Conservation (phyloP, 306 rosid species). For the Abrus pulchellus region DNA sequence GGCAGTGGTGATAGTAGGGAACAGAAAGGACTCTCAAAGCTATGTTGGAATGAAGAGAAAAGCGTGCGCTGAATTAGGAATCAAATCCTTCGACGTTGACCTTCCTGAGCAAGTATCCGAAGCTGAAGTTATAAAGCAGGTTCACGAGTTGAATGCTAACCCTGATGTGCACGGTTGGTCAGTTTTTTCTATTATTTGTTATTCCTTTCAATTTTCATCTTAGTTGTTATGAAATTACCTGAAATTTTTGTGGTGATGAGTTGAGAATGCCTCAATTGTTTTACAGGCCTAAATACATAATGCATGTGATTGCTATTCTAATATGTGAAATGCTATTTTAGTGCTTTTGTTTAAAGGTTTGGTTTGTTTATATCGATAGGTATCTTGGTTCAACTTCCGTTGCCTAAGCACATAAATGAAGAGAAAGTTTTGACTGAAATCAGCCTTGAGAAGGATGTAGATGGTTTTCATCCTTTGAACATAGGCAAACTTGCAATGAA, state of each 20-base stretch:
- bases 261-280: not conserved
- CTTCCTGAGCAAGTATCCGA: conserved; percentile 79
- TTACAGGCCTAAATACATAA: not conserved
- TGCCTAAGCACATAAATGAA: conserved; percentile 91
- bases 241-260: not conserved
- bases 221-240: not conserved
- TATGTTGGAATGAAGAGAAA: conserved; percentile 89
- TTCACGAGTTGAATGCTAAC: conserved; percentile 73
- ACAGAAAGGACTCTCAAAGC: conserved; percentile 87
- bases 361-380: conserved; percentile 59
- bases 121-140: conserved; percentile 67
- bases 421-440: conserved; percentile 83
- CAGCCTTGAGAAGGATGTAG: conserved; percentile 90
- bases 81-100: conserved; percentile 78
- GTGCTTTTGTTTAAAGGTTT: not conserved
- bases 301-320: not conserved
- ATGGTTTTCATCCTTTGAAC: conserved; percentile 97
- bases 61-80: conserved; percentile 89
- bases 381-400: conserved; percentile 92
- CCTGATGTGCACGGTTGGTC: conserved; percentile 82
- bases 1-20: conserved; percentile 92
- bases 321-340: not conserved
- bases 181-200: not conserved
- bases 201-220: not conserved
- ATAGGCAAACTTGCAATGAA: conserved; percentile 97